Conservation (phyloP, 2,329 filamentous ascomycete genomes). For the Fusarium secorum region DNA sequence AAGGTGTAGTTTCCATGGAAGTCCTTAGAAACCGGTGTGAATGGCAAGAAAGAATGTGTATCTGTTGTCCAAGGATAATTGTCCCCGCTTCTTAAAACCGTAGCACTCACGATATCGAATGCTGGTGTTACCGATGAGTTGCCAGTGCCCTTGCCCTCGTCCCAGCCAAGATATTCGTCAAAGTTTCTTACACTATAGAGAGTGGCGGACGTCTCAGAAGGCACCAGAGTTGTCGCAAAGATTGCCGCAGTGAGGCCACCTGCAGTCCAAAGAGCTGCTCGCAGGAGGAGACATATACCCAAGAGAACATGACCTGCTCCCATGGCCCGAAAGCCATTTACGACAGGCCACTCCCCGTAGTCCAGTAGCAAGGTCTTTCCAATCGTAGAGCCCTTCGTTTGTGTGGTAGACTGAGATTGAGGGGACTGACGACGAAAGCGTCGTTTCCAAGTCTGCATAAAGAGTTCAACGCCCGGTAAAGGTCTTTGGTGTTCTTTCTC, state of each 20-base stretch:
- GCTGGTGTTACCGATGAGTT: not conserved
- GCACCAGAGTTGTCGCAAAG: not conserved
- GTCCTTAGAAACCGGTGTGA: fast-evolving
- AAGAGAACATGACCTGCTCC: not conserved
- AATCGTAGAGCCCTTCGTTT: not conserved
- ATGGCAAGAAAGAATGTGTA: not conserved
- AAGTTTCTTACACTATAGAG: not conserved
- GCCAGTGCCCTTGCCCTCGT: not conserved
- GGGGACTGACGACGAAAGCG: fast-evolving
- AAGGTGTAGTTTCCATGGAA: not conserved
- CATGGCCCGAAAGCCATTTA: not conserved
- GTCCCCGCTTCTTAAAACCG: fast-evolving
- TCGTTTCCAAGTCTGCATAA: fast-evolving
- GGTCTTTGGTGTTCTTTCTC: not conserved
- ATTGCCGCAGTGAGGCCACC: not conserved
- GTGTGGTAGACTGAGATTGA: not conserved
- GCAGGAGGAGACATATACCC: not conserved
- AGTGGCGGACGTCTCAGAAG: not conserved
- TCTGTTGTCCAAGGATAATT: not conserved
- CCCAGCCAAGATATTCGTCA: not conserved
- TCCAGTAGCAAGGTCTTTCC: not conserved
- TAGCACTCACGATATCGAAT: not conserved
- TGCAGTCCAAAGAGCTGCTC: not conserved
- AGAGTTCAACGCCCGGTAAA: not conserved
- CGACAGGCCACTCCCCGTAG: not conserved